A percentile compares a stretch with the other conserved stretches of the same genome.
Conservation (phyloP, 768 basidiomycete genomes). For the Boletellus emodensis region DNA sequence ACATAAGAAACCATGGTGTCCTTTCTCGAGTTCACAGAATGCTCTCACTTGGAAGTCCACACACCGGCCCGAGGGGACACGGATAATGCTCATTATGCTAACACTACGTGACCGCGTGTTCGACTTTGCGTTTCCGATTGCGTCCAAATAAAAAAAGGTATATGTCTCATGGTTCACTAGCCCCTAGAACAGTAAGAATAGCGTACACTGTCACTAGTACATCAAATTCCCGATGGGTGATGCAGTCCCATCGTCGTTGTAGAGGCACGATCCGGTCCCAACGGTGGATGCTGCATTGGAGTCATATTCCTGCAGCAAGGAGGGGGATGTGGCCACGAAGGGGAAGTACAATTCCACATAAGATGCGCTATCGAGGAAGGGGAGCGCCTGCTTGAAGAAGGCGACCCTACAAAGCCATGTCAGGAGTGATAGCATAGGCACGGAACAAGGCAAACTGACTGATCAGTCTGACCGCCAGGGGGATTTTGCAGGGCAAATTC, state of each 20-base stretch:
- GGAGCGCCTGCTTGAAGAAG: conserved; percentile 32
- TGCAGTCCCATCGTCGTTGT: conserved; percentile 25
- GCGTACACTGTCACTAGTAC: conserved; percentile 6
- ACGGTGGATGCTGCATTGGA: conserved; percentile 6
- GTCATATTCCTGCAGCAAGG: conserved; percentile 21
- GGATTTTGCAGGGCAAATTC: too few species aligned
- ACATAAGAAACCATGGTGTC: too few species aligned
- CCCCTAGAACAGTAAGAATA: not conserved
- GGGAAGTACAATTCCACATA: conserved; percentile 36
- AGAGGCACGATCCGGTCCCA: conserved; percentile 33
- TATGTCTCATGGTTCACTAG: not conserved
- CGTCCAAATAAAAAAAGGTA: not conserved
- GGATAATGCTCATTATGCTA: too few species aligned
- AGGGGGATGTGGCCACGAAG: conserved; percentile 33
- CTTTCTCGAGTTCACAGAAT: too few species aligned
- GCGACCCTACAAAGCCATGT: conserved; percentile 20
- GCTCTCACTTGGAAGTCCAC: too few species aligned
- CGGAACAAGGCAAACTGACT: conserved; percentile 19
- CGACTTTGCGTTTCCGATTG: too few species aligned
- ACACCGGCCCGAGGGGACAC: too few species aligned
- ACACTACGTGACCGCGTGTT: too few species aligned
- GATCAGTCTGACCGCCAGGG: conserved; percentile 22
- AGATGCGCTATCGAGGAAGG: conserved; percentile 32
- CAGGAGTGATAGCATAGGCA: not conserved
- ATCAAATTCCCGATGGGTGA: conserved; percentile 26